Conservation (phyloP, 2,329 filamentous ascomycete genomes). For the Botryotinia narcissicola region DNA sequence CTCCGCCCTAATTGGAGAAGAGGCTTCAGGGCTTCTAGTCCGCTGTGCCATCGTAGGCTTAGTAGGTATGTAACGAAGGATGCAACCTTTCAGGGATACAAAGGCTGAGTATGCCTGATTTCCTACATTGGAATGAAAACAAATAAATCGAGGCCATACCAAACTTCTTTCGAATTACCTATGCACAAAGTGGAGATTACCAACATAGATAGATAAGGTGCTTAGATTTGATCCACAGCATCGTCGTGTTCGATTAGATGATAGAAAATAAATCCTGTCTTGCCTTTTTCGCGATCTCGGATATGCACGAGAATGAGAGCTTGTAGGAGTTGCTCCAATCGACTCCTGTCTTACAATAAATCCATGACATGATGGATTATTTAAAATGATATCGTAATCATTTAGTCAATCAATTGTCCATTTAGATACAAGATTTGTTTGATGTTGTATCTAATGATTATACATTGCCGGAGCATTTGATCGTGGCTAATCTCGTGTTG, state of each 20-base stretch:
- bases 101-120: slow-evolving; percentile 18
- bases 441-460: background rate
- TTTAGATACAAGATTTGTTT: background rate
- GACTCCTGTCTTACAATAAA: background rate
- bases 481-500: background rate
- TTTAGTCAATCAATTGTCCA: background rate
- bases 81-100: slow-evolving; percentile 8
- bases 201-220: slow-evolving; percentile 1
- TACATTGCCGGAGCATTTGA: background rate
- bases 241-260: background rate
- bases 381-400: background rate
- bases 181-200: slow-evolving; percentile 14
- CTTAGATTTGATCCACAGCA: background rate
- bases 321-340: background rate
- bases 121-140: background rate
- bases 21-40: slow-evolving; percentile 15
- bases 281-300: slow-evolving; percentile 6
- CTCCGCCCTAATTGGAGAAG: slow-evolving; percentile 18
- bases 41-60: slow-evolving; percentile 19
- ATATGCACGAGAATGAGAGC: background rate
- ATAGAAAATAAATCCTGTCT: background rate
- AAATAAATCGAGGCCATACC: background rate
- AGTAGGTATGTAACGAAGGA: slow-evolving; percentile 14
- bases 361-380: background rate
- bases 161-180: background rate